Evolutionary conservation across 805 yeast genomes (phyloP), one percentile per base, ranked within the genome.

Genomic region (Ogataea kodamae): DNA sequence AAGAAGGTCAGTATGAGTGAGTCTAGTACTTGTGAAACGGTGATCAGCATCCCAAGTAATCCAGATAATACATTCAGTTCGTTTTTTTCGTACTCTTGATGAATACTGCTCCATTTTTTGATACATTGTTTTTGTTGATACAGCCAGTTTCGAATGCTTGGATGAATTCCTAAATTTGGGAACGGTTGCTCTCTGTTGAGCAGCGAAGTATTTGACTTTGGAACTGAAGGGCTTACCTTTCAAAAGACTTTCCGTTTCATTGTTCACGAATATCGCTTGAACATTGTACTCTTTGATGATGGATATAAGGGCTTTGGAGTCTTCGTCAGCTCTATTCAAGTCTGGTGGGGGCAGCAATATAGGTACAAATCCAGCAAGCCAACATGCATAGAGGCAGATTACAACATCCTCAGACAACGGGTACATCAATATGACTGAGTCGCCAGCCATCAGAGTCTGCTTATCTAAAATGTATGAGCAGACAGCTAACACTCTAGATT

Each of bases 371-470:
- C 96, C 96, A 33, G 88, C 73, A 36, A 81, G 61, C 55, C 90
- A 73, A 54, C 97, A 90, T 0, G 98, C 97, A 57, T 79, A 77
- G 1, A 88, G 67, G 2, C 95, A 86, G 18, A 86, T 76, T 5
- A 81, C 75, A 51, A 76, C 90, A 42, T 92, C 97, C 37, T 89
- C 96, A 1, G 88, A 77, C 28, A 90, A 72, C 0, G 95, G 81
- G 54, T 86, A 88, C 80, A 88, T 80, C 49, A 92, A 62, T 3
- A 88, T 68, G 3, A 87, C 90, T 43, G 70, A 65, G 33, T 82
- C 84, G 0, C 95, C 95, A 2, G 83, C 68, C 34, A 62, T 68
- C 27, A 86, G 54, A 3, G 70, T 64, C 1, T 76, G 71, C 57
- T 85, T 89, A 26, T 74, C 82, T 21, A 80, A 65, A 33, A 92